phyloP scores from a whole-genome alignment of 176 grass and related monocot genomes.

The Hsuehochloa calcarea region DNA sequence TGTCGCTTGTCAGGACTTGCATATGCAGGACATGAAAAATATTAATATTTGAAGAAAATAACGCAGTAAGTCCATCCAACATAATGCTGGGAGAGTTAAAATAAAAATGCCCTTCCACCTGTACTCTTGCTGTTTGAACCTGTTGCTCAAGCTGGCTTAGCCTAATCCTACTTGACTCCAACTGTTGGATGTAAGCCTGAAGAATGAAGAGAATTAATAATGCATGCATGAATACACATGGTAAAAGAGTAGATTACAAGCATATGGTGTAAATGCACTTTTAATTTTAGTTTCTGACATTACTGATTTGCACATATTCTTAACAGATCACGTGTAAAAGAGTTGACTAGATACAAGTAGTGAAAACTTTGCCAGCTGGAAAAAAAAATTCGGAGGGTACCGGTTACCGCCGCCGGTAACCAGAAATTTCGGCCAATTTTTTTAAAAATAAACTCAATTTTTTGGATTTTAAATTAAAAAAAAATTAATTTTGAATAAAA shows the following conservation, averaged over 20 bases:
- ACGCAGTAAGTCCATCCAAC: neutral
- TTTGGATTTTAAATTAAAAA: too few species aligned
- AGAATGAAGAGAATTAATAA: neutral
- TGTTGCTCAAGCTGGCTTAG: conserved; percentile 74
- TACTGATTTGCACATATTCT: neutral
- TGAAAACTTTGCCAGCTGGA: too few species aligned
- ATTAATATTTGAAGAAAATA: neutral
- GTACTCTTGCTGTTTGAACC: conserved; percentile 62
- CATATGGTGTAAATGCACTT: neutral
- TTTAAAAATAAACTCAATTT: too few species aligned
- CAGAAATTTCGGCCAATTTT: too few species aligned
- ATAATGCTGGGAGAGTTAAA: neutral
- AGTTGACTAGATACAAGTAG: neutral
- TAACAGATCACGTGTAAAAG: neutral
- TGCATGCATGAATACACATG: neutral
- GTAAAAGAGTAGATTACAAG: too few species aligned
- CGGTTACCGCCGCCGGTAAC: too few species aligned
- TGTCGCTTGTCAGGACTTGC: neutral
- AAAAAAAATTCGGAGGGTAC: too few species aligned
- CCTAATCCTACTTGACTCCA: conserved; percentile 74
- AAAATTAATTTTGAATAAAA: too few species aligned
- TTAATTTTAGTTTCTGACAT: neutral
- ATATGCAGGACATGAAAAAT: neutral
- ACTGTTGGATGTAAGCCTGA: conserved; percentile 91
- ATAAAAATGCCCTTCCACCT: conserved; percentile 37